phyloP scores from a whole-genome alignment of 73 alveolate genomes.

The Symbiodinium natans region DNA sequence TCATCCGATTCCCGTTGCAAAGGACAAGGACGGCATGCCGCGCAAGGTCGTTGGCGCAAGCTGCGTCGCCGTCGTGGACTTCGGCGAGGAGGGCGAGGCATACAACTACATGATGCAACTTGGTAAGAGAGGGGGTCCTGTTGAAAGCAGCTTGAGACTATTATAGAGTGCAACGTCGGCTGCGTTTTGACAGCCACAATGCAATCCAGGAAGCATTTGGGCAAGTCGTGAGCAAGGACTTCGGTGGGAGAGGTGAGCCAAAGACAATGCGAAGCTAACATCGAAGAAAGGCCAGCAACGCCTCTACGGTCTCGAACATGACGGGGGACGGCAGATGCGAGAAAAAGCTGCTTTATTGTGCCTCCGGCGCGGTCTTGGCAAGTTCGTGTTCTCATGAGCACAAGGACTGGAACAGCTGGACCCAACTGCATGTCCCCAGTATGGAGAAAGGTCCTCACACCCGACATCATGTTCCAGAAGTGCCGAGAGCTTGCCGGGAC shows the following conservation, averaged over 20 bases:
- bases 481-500: neutral
- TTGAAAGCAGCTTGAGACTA: too few species aligned
- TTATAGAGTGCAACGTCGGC: too few species aligned
- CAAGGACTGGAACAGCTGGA: too few species aligned
- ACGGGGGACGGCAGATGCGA: neutral
- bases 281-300: too few species aligned
- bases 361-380: too few species aligned
- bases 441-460: neutral
- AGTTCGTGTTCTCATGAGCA: too few species aligned
- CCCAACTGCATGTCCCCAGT: too few species aligned
- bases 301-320: neutral
- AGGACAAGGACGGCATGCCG: conserved; percentile 95
- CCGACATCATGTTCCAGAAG: neutral
- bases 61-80: conserved; percentile 97
- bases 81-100: conserved; percentile 97
- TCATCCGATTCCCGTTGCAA: too few species aligned
- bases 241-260: neutral
- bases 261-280: neutral
- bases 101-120: conserved; percentile 83
- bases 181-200: neutral
- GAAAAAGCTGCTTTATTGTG: too few species aligned
- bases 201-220: neutral
- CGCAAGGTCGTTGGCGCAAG: conserved; percentile 97
- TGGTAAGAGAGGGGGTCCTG: conserved; percentile 36
- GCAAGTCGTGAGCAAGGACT: neutral